Evolutionary conservation across 2,329 filamentous ascomycete species (phyloP).

Genomic region (Fusarium tjaetaba): DNA sequence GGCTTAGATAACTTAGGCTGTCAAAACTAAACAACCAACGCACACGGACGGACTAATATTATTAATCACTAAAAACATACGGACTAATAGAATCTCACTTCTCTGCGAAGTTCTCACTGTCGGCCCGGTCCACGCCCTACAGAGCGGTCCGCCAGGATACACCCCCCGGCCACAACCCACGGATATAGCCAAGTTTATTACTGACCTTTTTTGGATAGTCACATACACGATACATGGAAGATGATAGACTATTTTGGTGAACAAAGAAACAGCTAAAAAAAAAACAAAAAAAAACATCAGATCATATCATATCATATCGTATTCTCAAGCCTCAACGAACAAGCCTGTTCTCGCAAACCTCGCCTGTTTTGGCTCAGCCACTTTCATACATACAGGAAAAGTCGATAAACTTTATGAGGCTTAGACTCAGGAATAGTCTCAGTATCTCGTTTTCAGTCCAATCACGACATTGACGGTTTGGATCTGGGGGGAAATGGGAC

Average conservation of each 20-base stretch:
- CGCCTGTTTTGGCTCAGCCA: not conserved
- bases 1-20: not conserved
- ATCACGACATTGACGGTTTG: not conserved
- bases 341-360: slow-evolving; percentile 1
- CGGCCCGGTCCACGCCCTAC: not conserved
- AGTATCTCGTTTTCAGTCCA: not conserved
- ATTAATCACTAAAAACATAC: not conserved
- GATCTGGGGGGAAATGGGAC: not conserved
- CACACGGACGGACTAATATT: not conserved
- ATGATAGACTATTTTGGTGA: not conserved
- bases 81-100: not conserved
- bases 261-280: no score
- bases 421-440: not conserved
- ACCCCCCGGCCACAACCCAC: not conserved
- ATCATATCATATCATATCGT: slow-evolving; percentile 7
- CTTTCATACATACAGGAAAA: not conserved
- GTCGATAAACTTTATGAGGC: not conserved
- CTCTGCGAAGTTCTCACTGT: not conserved
- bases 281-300: not conserved
- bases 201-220: not conserved
- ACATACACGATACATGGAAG: not conserved
- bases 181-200: not conserved
- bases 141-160: not conserved
- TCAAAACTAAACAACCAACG: not conserved
- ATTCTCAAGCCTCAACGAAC: not conserved